Evolutionary conservation across 495 filamentous ascomycete species (phyloP).

Genomic region (Pseudoneurospora amorphoporcata): DNA sequence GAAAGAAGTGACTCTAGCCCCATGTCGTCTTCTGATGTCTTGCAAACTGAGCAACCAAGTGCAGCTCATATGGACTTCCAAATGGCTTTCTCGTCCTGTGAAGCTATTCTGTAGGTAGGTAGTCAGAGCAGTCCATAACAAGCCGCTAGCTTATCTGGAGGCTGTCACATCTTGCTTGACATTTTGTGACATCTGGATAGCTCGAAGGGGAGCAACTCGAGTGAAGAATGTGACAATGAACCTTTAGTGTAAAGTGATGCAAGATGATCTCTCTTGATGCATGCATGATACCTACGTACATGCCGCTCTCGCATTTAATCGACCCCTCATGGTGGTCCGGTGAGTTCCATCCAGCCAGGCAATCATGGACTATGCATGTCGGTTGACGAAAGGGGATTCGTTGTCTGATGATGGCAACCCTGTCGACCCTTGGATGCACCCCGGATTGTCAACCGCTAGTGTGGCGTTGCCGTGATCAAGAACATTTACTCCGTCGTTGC

Average conservation of each 20-base stretch:
- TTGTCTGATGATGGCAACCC: not conserved
- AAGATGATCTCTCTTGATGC: not conserved
- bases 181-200: not conserved
- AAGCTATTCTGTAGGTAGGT: not conserved
- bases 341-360: not conserved
- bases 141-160: not conserved
- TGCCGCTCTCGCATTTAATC: not conserved
- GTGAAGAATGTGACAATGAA: not conserved
- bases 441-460: not conserved
- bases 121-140: not conserved
- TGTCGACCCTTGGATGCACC: not conserved
- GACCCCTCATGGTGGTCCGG: not conserved
- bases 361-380: not conserved
- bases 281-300: not conserved
- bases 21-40: not conserved
- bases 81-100: not conserved
- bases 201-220: not conserved
- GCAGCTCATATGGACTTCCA: not conserved
- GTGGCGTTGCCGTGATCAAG: not conserved
- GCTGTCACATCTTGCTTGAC: not conserved
- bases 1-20: not conserved
- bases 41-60: not conserved
- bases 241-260: not conserved
- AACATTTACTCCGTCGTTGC: not conserved
- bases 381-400: no score